A percentile compares a stretch with the other conserved stretches of the same genome.
Evolutionary conservation across 208 protist species (phyloP).

Genomic region (Trypanosoma rangeli): DNA sequence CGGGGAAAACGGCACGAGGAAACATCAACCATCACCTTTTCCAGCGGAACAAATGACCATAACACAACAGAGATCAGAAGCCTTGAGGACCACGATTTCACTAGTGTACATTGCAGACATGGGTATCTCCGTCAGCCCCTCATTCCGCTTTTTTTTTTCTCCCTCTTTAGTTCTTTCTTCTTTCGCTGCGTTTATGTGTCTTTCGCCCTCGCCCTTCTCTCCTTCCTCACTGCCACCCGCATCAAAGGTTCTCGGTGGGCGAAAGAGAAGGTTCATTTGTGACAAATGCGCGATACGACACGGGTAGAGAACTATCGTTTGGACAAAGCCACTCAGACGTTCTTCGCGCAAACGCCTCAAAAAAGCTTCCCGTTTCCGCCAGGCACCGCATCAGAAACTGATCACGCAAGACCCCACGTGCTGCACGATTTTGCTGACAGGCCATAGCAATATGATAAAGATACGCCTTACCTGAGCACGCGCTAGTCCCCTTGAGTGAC

Average conservation of each 20-base stretch:
- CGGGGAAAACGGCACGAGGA: too few species aligned
- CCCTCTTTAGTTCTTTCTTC: not conserved
- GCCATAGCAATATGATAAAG: conserved; percentile 26
- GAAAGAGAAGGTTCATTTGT: conserved; percentile 69
- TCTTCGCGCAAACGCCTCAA: conserved; percentile 33
- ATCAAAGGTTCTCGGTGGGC: not conserved
- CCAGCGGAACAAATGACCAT: not conserved
- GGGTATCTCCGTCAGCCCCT: not conserved
- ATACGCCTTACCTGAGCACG: conserved; percentile 31
- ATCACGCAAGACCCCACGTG: not conserved
- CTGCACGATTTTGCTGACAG: conserved; percentile 24
- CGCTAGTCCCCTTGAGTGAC: conserved; percentile 34
- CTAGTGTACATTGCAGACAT: not conserved
- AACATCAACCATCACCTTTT: not conserved
- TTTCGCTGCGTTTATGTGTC: not conserved
- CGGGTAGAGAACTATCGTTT: conserved; percentile 36
- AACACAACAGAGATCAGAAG: not conserved
- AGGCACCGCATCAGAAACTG: not conserved
- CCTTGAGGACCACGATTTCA: not conserved
- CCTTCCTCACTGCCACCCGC: not conserved
- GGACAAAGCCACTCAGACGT: not conserved
- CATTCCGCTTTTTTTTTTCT: not conserved
- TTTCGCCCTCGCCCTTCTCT: not conserved
- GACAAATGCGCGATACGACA: conserved; percentile 51
- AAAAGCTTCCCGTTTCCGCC: conserved; percentile 39